Percentiles rank a stretch among this genome's conserved stretches.
Conservation (phyloP, 495 filamentous ascomycete genomes). For the Aspergillus sparsus region DNA sequence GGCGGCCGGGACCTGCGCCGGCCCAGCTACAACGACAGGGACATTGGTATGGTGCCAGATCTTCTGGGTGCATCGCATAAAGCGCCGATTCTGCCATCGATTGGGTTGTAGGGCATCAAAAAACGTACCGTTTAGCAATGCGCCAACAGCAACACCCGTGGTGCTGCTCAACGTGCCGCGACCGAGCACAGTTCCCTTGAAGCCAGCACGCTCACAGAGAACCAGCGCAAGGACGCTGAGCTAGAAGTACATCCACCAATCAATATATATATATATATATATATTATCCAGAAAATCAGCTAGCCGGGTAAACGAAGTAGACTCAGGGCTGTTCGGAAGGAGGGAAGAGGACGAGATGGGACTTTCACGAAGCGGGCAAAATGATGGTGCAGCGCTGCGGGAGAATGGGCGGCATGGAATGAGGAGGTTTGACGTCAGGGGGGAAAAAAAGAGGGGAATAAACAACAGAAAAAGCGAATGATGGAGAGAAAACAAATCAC, state of each 20-base stretch:
- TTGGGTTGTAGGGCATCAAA: conserved; percentile 26
- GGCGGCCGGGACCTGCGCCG: conserved; percentile 30
- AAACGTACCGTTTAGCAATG: conserved; percentile 51
- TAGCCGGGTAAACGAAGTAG: conserved; percentile 16
- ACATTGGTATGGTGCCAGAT: not conserved
- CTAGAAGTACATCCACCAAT: not conserved
- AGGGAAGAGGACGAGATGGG: conserved; percentile 25
- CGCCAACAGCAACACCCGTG: conserved; percentile 40
- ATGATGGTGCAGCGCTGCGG: conserved; percentile 39
- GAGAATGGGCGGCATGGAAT: conserved; percentile 37
- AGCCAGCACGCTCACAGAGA: conserved; percentile 31
- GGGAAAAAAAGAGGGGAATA: conserved; percentile 5
- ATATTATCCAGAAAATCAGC: not conserved
- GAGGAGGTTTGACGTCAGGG: conserved; percentile 18
- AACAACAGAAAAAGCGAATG: conserved; percentile 12
- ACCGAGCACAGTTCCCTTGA: conserved; percentile 38
- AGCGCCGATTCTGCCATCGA: conserved; percentile 6
- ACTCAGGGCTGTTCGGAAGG: conserved; percentile 23
- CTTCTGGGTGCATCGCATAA: not conserved
- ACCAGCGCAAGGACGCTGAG: conserved; percentile 1
- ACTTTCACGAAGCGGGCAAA: conserved; percentile 41
- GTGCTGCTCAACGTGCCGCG: conserved; percentile 40
- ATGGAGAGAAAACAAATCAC: conserved; percentile 5
- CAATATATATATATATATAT: not conserved
- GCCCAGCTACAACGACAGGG: conserved; percentile 15